These are phyloP conservation scores for Zygotorulaspora chibaensis DNA, from an alignment of 805 yeast species.

Conservation along the genomic window DNA sequence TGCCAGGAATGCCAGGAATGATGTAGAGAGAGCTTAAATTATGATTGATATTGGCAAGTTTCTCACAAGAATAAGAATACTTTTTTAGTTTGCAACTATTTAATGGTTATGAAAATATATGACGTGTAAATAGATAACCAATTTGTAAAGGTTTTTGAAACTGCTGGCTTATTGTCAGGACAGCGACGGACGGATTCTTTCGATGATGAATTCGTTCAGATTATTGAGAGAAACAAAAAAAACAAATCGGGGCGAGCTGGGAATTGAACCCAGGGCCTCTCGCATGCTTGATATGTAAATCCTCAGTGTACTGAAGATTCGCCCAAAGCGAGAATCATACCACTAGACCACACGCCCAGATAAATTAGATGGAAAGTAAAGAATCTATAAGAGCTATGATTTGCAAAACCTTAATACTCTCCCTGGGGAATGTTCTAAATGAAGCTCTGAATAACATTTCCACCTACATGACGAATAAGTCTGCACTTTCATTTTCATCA, in stretches of 20 bases:
- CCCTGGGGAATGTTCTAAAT: too few relatives aligned
- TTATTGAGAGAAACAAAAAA: conserved; percentile 6
- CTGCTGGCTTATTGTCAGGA: neutral
- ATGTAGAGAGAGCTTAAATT: conserved; percentile 6
- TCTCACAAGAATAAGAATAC: too few relatives aligned
- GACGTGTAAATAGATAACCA: conserved; percentile 9
- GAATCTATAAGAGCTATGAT: neutral
- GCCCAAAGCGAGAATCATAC: conserved; percentile 35
- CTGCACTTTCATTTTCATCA: too few relatives aligned
- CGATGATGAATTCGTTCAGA: too few relatives aligned
- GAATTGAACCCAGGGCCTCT: conserved; percentile 56
- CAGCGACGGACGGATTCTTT: neutral
- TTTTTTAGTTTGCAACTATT: too few relatives aligned
- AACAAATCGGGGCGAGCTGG: conserved; percentile 37
- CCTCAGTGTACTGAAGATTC: conserved; percentile 13
- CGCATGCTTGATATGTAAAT: conserved; percentile 34
- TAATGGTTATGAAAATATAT: conserved; percentile 1
- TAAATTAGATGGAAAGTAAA: neutral
- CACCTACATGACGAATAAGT: too few relatives aligned
- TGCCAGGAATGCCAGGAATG: conserved; percentile 69
- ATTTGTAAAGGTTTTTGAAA: neutral
- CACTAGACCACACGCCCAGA: conserved; percentile 34
- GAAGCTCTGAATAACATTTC: too few relatives aligned
- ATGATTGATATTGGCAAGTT: conserved; percentile 15
- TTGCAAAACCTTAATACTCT: too few relatives aligned